These are phyloP conservation scores for Psilocybe subaeruginosa DNA, from an alignment of 768 basidiomycete genomes.

Conservation along the genomic window DNA sequence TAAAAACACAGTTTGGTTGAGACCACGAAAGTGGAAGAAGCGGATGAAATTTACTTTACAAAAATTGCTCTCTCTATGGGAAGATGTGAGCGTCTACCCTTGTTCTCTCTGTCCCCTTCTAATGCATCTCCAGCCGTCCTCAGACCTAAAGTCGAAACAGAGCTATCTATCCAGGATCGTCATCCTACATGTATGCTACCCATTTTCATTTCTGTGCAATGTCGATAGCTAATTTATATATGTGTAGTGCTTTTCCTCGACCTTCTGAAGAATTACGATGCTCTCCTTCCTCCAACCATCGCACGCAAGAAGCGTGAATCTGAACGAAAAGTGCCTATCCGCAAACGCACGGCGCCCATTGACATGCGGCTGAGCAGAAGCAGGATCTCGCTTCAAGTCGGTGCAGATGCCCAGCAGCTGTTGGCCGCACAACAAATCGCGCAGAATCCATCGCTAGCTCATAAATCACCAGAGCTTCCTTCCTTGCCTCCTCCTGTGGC, in stretches of 20 bases:
- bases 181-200: conserved; percentile 70
- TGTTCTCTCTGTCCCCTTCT: conserved; percentile 7
- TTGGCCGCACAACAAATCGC: conserved; percentile 71
- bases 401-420: conserved; percentile 69
- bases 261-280: conserved; percentile 74
- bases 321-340: conserved; percentile 78
- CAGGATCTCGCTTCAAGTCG: conserved; percentile 61
- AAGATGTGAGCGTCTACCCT: conserved; percentile 59
- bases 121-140: conserved; percentile 62
- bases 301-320: conserved; percentile 86
- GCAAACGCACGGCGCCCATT: conserved; percentile 86
- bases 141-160: conserved; percentile 80
- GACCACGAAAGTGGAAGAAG: conserved; percentile 69
- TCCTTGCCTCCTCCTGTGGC: conserved; percentile 27
- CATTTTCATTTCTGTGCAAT: neutral
- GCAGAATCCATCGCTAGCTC: conserved; percentile 50
- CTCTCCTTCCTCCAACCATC: conserved; percentile 80
- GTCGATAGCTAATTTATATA: neutral
- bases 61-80: conserved; percentile 90
- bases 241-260: conserved; percentile 80
- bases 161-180: conserved; percentile 89
- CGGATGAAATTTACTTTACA: conserved; percentile 77
- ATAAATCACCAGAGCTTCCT: conserved; percentile 34
- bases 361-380: conserved; percentile 89
- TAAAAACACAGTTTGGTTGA: conserved; percentile 59